Evolutionary conservation across 192 early-diverging fungal species (phyloP).

Genomic region (Backusella tuberculispora): DNA sequence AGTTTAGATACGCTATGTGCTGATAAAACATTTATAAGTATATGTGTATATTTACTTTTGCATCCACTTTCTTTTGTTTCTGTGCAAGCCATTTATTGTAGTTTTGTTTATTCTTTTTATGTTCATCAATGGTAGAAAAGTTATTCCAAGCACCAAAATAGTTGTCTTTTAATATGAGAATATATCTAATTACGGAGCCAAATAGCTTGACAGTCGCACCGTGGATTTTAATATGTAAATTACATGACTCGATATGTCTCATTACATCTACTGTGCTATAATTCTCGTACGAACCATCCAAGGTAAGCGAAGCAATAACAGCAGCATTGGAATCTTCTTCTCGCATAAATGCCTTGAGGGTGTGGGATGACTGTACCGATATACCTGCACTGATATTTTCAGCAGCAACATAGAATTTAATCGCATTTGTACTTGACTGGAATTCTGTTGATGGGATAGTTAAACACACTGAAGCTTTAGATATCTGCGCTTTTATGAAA

Average conservation of each 20-base stretch:
- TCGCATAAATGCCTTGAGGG: conserved; percentile 65
- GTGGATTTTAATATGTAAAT: conserved; percentile 50
- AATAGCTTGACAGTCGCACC: conserved; percentile 62
- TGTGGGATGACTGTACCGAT: conserved; percentile 62
- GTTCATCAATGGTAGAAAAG: conserved; percentile 68
- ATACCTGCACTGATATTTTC: conserved; percentile 50
- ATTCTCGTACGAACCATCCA: conserved; percentile 59
- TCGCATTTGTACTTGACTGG: conserved; percentile 54
- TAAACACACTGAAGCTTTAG: conserved; percentile 43
- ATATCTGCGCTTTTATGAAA: conserved; percentile 33
- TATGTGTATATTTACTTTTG: conserved; percentile 43
- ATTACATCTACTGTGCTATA: conserved; percentile 52
- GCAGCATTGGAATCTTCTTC: conserved; percentile 57
- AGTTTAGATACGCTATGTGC: background rate
- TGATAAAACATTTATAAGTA: no score
- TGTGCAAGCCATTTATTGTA: conserved; percentile 33
- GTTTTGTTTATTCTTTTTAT: conserved; percentile 46
- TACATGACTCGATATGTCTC: conserved; percentile 54
- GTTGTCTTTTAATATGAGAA: conserved; percentile 72
- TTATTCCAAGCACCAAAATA: conserved; percentile 66
- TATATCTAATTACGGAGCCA: conserved; percentile 67
- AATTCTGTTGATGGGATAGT: conserved; percentile 61
- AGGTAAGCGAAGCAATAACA: conserved; percentile 36
- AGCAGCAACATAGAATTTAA: conserved; percentile 60
- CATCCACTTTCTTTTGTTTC: conserved; percentile 50